These are phyloP conservation scores for Eucalyptus cloeziana DNA, from an alignment of 345 rosid genomes.

Conservation along the genomic window DNA sequence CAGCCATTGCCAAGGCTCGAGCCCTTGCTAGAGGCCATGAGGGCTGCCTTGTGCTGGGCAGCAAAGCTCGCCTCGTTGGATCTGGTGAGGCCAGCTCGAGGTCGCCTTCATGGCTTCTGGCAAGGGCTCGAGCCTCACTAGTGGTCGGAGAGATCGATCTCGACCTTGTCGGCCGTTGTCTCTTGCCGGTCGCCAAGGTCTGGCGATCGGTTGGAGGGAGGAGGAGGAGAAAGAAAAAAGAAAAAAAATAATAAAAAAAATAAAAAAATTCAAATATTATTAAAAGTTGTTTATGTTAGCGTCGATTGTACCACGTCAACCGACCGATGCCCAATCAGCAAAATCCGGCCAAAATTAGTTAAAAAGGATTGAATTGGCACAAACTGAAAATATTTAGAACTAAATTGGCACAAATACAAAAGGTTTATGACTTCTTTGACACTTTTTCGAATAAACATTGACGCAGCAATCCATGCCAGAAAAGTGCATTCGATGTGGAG, in stretches of 20 bases:
- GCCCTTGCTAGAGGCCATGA: accelerated
- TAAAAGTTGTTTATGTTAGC: accelerated
- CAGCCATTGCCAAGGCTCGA: accelerated
- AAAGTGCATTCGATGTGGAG: not conserved
- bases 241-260: too few relatives aligned
- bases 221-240: accelerated
- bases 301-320: accelerated
- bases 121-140: too few relatives aligned
- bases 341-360: accelerated
- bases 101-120: accelerated
- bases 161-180: accelerated
- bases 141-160: accelerated
- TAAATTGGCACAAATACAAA: too few relatives aligned
- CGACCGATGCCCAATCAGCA: accelerated
- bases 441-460: not conserved
- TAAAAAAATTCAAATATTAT: too few relatives aligned
- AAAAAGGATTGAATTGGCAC: accelerated
- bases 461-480: accelerated
- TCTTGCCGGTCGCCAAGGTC: accelerated
- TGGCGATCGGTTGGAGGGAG: accelerated
- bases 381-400: too few relatives aligned
- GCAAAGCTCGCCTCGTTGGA: accelerated
- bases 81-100: accelerated
- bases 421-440: accelerated
- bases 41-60: accelerated